These are phyloP conservation scores for Yamadazyma taylorii DNA, from an alignment of 1,139 yeast genomes.

Conservation along the genomic window DNA sequence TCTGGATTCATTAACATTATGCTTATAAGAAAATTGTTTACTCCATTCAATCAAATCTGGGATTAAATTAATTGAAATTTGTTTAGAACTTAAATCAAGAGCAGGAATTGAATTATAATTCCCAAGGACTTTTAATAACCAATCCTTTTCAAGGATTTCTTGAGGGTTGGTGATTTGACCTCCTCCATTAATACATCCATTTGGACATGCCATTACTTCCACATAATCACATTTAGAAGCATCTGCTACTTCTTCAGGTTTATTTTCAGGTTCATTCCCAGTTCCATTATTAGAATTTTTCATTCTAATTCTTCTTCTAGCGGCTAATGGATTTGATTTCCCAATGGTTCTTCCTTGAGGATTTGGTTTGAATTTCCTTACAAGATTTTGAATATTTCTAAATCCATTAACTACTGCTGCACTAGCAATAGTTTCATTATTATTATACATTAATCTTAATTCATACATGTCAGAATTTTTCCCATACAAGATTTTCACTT, in stretches of 20 bases:
- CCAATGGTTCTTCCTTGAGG: slow-evolving; percentile 11
- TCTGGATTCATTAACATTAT: slow-evolving; percentile 34
- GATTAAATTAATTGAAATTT: slow-evolving; percentile 7
- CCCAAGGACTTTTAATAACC: slow-evolving; percentile 36
- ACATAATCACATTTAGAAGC: slow-evolving; percentile 76
- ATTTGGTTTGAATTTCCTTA: slow-evolving; percentile 68
- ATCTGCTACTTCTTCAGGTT: slow-evolving; percentile 45
- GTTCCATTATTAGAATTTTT: slow-evolving; percentile 20
- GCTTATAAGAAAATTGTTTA: slow-evolving; percentile 30
- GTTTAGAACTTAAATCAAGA: slow-evolving; percentile 9
- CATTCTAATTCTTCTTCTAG: slow-evolving; percentile 41
- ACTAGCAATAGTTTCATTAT: slow-evolving; percentile 48
- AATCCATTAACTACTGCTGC: slow-evolving; percentile 88
- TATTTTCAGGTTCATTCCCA: slow-evolving; percentile 23
- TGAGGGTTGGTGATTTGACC: slow-evolving; percentile 71
- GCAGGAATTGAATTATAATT: slow-evolving; percentile 31
- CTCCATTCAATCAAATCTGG: slow-evolving; percentile 30
- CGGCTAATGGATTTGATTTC: slow-evolving; percentile 34
- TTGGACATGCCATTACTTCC: slow-evolving; percentile 98
- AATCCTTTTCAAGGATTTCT: slow-evolving; percentile 35
- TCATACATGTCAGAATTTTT: slow-evolving; percentile 78
- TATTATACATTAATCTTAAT: slow-evolving; percentile 46
- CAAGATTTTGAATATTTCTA: slow-evolving; percentile 90
- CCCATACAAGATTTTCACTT: slow-evolving; percentile 47
- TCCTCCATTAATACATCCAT: slow-evolving; percentile 97